These are phyloP conservation scores for Colletotrichum orbiculare DNA, from an alignment of 2,329 filamentous ascomycete species.

Conservation along the genomic window DNA sequence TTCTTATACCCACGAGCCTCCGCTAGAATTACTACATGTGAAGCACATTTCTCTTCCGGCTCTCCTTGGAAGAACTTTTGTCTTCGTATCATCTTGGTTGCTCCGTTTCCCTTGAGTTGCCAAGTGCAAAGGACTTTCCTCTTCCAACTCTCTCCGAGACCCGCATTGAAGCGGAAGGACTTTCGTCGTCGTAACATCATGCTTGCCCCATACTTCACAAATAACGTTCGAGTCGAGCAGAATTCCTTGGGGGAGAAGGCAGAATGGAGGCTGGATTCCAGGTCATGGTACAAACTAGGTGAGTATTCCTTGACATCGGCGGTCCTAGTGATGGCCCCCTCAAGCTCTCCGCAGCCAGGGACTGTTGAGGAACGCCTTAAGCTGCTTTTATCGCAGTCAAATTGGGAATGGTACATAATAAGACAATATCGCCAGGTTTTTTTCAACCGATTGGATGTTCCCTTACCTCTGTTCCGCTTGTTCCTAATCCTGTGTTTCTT, in stretches of 20 bases:
- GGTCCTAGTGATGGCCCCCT: background rate
- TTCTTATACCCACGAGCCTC: background rate
- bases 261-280: background rate
- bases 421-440: background rate
- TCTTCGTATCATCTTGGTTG: background rate
- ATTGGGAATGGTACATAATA: background rate
- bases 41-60: background rate
- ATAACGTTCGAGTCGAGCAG: background rate
- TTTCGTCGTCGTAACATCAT: background rate
- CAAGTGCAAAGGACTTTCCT: background rate
- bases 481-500: background rate
- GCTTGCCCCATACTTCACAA: background rate
- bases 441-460: background rate
- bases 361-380: background rate
- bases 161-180: background rate
- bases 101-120: background rate
- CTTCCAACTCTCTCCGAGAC: background rate
- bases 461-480: background rate
- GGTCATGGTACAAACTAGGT: background rate
- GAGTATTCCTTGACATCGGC: constrained; percentile 1
- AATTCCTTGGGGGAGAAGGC: background rate
- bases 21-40: background rate
- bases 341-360: background rate
- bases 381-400: background rate
- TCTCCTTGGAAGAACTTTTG: background rate